Evolutionary conservation across 805 yeast genomes (phyloP).

Genomic region (Clavispora phyllophila): DNA sequence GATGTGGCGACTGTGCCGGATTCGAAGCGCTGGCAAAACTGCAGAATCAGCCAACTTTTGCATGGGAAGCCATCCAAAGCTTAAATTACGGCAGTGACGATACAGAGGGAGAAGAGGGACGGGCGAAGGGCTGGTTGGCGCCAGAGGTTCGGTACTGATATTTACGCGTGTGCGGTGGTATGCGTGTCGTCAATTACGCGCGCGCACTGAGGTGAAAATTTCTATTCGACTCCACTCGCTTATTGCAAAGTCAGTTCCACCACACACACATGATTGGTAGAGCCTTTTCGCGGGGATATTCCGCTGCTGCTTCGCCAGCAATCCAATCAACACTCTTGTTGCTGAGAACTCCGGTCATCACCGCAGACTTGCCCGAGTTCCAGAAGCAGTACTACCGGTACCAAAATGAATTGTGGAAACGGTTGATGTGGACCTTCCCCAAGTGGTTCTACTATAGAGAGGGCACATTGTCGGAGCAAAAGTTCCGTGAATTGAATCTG

Average conservation of each 20-base stretch:
- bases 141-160: no score
- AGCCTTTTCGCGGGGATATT: constrained; percentile 11
- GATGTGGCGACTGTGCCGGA: no score
- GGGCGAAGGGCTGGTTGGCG: no score
- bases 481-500: constrained; percentile 67
- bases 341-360: constrained; percentile 79
- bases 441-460: constrained; percentile 84
- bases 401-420: constrained; percentile 78
- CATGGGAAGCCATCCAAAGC: no score
- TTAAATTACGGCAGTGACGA: no score
- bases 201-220: constrained; percentile 11
- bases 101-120: no score
- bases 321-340: constrained; percentile 48
- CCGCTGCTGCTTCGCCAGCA: constrained; percentile 12
- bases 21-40: no score
- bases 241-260: not conserved
- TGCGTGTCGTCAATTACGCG: constrained; percentile 5
- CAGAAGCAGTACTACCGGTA: constrained; percentile 75
- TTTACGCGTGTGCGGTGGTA: constrained; percentile 5
- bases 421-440: constrained; percentile 98
- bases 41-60: no score
- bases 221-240: not conserved
- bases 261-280: constrained; percentile 9
- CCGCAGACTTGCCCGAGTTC: constrained; percentile 68
- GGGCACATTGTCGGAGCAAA: constrained; percentile 85